Percentiles rank a stretch among this genome's conserved stretches.
Conservation (phyloP, 2,329 filamentous ascomycete species). For the Penicillium glabrum region DNA sequence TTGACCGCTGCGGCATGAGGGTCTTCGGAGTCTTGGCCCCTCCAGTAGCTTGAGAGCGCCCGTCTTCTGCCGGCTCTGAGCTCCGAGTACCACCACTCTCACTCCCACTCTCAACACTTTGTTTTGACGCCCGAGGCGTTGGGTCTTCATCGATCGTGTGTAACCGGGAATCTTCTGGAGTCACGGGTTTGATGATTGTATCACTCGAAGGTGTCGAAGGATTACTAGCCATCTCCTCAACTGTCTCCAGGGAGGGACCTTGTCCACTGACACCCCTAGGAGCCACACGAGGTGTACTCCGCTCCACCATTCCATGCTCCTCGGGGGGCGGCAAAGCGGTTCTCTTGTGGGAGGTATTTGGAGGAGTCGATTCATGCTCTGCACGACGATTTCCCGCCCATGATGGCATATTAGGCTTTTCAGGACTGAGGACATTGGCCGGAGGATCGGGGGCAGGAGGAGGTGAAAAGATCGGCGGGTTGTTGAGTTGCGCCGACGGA, state of each 20-base stretch:
- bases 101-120: conserved; percentile 59
- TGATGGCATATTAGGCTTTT: conserved; percentile 56
- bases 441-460: conserved; percentile 61
- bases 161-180: conserved; percentile 34
- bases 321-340: conserved; percentile 24
- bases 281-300: conserved; percentile 49
- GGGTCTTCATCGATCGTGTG: conserved; percentile 37
- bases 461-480: conserved; percentile 60
- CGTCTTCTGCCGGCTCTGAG: conserved; percentile 37
- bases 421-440: conserved; percentile 62
- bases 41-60: conserved; percentile 36
- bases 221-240: conserved; percentile 78
- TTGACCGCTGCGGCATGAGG: conserved; percentile 65
- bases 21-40: conserved; percentile 48
- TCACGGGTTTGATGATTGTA: conserved; percentile 41
- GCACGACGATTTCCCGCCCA: conserved; percentile 31
- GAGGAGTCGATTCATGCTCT: conserved; percentile 31
- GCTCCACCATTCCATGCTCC: conserved; percentile 37
- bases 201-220: conserved; percentile 64
- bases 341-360: conserved; percentile 40
- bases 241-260: conserved; percentile 74
- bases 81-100: conserved; percentile 50
- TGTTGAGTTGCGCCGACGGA: conserved; percentile 66
- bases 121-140: conserved; percentile 44
- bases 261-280: conserved; percentile 60